These are phyloP conservation scores for Fusarium mundagurra DNA, from an alignment of 2,329 filamentous ascomycete species.

Conservation along the genomic window DNA sequence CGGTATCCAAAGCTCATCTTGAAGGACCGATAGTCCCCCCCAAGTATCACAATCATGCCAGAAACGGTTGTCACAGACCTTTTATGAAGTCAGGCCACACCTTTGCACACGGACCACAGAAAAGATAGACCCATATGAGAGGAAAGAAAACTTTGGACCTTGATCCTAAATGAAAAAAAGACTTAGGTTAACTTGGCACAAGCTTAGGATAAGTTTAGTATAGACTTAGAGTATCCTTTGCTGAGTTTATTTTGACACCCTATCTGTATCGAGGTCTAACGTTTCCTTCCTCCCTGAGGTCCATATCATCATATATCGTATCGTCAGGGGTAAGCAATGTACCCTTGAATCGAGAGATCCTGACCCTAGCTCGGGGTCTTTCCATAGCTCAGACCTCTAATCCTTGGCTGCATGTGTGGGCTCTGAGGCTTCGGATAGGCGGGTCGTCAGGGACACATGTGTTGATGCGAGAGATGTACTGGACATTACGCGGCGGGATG, in stretches of 20 bases:
- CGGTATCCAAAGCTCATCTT: neutral
- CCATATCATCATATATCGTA: conserved; percentile 1
- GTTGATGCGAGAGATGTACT: neutral
- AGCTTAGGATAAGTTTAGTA: neutral
- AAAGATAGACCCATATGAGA: neutral
- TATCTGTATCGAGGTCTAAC: accelerated
- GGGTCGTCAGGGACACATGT: neutral
- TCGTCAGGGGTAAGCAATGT: neutral
- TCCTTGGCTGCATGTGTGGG: conserved; percentile 19
- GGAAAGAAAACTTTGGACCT: neutral
- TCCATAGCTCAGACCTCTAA: conserved; percentile 11
- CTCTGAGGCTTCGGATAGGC: neutral
- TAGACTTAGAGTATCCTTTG: no score
- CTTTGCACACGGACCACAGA: neutral
- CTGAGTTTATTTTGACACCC: neutral
- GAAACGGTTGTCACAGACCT: neutral
- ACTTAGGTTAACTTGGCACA: neutral
- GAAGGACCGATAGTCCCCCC: neutral
- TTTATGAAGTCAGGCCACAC: conserved; percentile 6
- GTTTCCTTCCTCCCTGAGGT: neutral
- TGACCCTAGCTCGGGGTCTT: neutral
- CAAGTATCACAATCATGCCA: neutral
- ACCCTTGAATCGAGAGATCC: neutral
- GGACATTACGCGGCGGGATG: conserved; percentile 7
- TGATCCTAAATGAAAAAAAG: neutral